A percentile compares a stretch with the other conserved stretches of the same genome.
These are phyloP conservation scores for Coniella lustricola DNA, from an alignment of 2,329 filamentous ascomycete genomes.

Conservation along the genomic window DNA sequence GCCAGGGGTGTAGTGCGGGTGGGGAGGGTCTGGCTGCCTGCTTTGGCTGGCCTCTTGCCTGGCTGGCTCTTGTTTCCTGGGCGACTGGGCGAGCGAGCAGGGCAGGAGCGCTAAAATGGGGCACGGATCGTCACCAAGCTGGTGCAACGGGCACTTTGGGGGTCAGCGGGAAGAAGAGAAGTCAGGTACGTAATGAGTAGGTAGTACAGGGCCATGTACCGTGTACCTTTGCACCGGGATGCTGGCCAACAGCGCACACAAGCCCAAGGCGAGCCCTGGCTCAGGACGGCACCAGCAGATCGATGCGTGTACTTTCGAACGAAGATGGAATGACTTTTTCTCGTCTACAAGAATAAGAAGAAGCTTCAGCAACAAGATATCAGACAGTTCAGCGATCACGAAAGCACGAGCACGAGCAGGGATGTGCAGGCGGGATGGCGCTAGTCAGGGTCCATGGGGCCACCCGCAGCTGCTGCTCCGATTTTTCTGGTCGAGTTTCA, in stretches of 20 bases:
- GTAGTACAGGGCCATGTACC: no score
- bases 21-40: not conserved
- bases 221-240: no score
- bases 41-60: no score
- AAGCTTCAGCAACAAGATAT: not conserved
- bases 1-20: not conserved
- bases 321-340: no score
- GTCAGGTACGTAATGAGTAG: no score
- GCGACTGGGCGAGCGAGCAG: not conserved
- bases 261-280: no score
- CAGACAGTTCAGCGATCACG: not conserved
- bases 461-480: not conserved
- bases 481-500: not conserved
- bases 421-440: not conserved
- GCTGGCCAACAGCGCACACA: no score
- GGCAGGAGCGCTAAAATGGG: conserved; percentile 2
- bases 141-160: not conserved
- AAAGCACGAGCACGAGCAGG: conserved; percentile 1
- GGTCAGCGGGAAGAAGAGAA: no score
- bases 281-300: no score
- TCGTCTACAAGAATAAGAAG: not conserved
- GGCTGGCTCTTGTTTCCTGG: no score
- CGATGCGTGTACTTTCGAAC: no score
- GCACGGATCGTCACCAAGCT: conserved; percentile 1
- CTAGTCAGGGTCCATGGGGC: conserved; percentile 2